A percentile compares a stretch with the other conserved stretches of the same genome.
Evolutionary conservation across 1,284 basidiomycete genomes (phyloP).

Genomic region (Athelia sp.): DNA sequence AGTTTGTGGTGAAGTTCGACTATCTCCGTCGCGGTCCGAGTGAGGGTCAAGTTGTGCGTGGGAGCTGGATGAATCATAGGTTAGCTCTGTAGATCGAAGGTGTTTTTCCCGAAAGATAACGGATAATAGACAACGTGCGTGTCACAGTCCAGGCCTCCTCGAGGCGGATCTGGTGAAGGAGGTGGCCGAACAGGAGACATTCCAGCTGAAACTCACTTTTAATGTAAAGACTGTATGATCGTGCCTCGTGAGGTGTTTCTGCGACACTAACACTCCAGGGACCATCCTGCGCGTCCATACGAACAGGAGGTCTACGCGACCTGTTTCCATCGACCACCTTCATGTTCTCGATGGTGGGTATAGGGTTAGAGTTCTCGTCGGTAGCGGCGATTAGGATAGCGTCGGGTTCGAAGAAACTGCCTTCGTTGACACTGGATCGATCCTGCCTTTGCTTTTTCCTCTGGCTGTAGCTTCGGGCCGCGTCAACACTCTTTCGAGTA

Average conservation of each 20-base stretch:
- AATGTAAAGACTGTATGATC: slow-evolving; percentile 63
- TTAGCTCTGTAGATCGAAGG: slow-evolving; percentile 19
- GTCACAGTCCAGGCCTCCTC: no score
- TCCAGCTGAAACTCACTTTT: slow-evolving; percentile 47
- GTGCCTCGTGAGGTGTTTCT: slow-evolving; percentile 56
- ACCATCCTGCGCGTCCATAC: slow-evolving; percentile 59
- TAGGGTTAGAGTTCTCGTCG: slow-evolving; percentile 14
- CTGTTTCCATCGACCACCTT: slow-evolving; percentile 30
- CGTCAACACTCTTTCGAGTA: slow-evolving; percentile 26
- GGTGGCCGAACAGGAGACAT: no score
- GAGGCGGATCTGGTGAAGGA: no score
- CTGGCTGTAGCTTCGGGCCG: slow-evolving; percentile 18
- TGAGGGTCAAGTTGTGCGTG: slow-evolving; percentile 84
- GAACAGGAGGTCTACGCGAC: slow-evolving; percentile 34
- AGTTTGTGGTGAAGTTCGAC: slow-evolving; percentile 76
- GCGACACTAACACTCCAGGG: slow-evolving; percentile 75
- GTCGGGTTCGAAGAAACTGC: slow-evolving; percentile 30
- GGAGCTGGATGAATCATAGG: slow-evolving; percentile 46
- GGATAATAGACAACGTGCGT: no score
- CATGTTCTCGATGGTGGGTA: slow-evolving; percentile 27
- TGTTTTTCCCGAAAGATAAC: slow-evolving; percentile 20
- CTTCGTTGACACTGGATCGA: slow-evolving; percentile 28
- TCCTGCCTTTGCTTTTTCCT: slow-evolving; percentile 20
- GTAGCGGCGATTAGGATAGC: slow-evolving; percentile 14
- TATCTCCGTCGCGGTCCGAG: slow-evolving; percentile 69